Percentiles rank a stretch among this genome's conserved stretches.
phyloP scores from a whole-genome alignment of 768 basidiomycete species.

The Amanita molliuscula region DNA sequence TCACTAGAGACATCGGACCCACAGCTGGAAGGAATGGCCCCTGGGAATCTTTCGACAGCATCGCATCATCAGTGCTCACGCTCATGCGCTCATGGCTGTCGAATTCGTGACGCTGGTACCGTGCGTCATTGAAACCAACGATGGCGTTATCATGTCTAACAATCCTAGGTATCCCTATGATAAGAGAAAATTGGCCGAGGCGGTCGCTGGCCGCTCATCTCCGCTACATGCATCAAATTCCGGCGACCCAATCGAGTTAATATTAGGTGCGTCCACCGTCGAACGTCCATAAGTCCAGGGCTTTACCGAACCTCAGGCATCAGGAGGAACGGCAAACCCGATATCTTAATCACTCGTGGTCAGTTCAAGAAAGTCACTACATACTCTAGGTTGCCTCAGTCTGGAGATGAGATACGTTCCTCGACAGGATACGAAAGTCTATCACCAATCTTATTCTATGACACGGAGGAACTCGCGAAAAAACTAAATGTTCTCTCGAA shows the following conservation, averaged over 20 bases:
- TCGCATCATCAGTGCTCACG: neutral
- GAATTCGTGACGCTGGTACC: neutral
- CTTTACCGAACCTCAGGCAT: conserved; percentile 24
- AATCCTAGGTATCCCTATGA: conserved; percentile 16
- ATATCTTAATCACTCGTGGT: conserved; percentile 28
- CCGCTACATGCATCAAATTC: conserved; percentile 17
- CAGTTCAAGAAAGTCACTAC: conserved; percentile 17
- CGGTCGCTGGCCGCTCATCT: conserved; percentile 17
- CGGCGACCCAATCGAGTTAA: conserved; percentile 23
- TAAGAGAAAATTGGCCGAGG: conserved; percentile 22
- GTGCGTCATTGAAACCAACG: neutral
- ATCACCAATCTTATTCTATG: conserved; percentile 35
- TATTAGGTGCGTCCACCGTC: conserved; percentile 26
- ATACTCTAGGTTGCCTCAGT: neutral
- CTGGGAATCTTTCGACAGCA: neutral
- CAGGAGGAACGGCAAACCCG: conserved; percentile 30
- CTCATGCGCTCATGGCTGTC: neutral
- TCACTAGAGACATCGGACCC: too few species aligned
- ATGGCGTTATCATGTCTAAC: neutral
- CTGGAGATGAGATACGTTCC: conserved; percentile 6
- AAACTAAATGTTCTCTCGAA: conserved; percentile 25
- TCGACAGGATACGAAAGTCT: conserved; percentile 29
- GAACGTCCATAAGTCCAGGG: neutral
- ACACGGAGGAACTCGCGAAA: conserved; percentile 18
- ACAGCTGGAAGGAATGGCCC: too few species aligned